These are phyloP conservation scores for Pelagophyceae sp. DNA, from an alignment of 352 stramenopile genomes.

Conservation along the genomic window DNA sequence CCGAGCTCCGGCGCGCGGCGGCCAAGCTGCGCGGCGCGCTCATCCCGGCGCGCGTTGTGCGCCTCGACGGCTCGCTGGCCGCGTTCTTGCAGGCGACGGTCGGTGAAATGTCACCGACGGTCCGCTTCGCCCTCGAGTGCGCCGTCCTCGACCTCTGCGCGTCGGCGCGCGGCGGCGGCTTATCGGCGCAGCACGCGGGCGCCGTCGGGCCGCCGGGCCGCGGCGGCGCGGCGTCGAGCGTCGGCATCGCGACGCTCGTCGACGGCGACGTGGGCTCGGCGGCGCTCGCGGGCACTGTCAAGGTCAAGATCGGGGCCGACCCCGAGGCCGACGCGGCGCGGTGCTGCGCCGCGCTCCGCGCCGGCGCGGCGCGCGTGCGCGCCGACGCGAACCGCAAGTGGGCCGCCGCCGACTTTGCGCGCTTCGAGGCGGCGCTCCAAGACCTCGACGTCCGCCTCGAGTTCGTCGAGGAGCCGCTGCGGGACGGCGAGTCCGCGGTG, in stretches of 20 bases:
- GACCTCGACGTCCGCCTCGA: not conserved
- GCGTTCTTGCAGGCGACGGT: not conserved
- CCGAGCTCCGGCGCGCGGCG: not conserved
- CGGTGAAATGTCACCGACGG: not conserved
- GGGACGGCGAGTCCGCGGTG: not conserved
- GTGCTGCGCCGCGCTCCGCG: not conserved
- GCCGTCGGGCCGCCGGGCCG: not conserved
- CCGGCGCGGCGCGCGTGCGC: not conserved
- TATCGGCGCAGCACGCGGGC: not conserved
- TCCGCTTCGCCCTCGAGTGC: conserved; percentile 12
- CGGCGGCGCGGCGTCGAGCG: not conserved
- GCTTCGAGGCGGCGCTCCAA: not conserved
- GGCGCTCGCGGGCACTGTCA: not conserved
- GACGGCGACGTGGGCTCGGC: not conserved
- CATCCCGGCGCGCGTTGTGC: not conserved
- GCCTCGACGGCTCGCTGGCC: not conserved
- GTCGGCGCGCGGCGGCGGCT: not conserved
- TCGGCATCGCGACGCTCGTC: not conserved
- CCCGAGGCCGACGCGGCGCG: not conserved
- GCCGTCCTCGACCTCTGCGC: not conserved
- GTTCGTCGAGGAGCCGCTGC: conserved; percentile 13
- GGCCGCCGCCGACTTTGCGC: not conserved
- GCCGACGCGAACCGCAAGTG: conserved; percentile 8
- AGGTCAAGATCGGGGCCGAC: conserved; percentile 10
- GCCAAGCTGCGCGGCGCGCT: not conserved